Evolutionary conservation across 306 rosid species (phyloP).

Genomic region (Cucurbita moschata): DNA sequence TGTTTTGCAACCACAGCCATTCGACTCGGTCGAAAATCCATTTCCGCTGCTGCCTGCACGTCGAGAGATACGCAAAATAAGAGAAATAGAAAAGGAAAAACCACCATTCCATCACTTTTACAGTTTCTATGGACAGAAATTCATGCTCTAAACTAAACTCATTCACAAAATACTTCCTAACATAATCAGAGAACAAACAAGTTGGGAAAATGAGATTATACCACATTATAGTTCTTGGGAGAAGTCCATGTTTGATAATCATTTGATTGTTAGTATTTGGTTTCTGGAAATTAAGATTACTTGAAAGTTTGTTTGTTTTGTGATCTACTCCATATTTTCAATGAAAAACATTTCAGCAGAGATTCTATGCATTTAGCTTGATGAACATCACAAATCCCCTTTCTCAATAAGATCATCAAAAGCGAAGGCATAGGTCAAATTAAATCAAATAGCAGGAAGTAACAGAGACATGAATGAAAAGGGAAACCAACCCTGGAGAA

Average conservation of each 20-base stretch:
- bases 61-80: slow-evolving; percentile 17
- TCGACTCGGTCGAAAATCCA: slow-evolving; percentile 79
- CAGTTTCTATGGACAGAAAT: neutral
- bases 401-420: neutral
- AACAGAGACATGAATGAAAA: neutral
- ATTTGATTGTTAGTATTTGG: too few species aligned
- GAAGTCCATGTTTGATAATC: too few species aligned
- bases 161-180: neutral
- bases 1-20: slow-evolving; percentile 71
- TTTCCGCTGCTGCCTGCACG: slow-evolving; percentile 82
- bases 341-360: neutral
- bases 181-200: neutral
- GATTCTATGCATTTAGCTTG: neutral
- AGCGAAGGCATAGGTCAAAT: neutral
- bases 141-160: neutral
- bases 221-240: neutral
- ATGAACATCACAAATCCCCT: neutral
- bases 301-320: too few species aligned
- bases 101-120: neutral
- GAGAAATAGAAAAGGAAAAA: neutral
- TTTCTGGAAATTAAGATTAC: too few species aligned
- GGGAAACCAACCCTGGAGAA: slow-evolving; percentile 75
- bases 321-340: too few species aligned
- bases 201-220: neutral
- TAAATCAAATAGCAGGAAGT: neutral